Base-by-base conservation (phyloP, 2,329 filamentous ascomycete species). In the Colletotrichum abscissum region DNA sequence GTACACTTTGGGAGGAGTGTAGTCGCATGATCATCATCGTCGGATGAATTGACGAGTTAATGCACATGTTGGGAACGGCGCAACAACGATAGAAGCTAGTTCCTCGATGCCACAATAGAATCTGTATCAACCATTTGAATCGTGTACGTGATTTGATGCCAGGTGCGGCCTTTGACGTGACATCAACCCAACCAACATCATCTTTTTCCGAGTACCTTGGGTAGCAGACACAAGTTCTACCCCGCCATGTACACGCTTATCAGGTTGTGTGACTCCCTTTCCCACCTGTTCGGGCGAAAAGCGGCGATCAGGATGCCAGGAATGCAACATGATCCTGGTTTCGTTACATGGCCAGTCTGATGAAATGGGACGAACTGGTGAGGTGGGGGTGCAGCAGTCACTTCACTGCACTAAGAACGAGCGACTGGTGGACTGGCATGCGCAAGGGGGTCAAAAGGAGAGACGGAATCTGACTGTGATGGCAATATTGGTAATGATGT, bases 1-100 rank as follows among this genome's bases (percentile, higher is more conserved):
- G 33, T 56, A 55, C 66, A 74, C 73, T 75, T 75, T 75, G 73
- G 73, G 73, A 75, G 73, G 73, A 74, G 73, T 75, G 66, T 59
- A 46, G 14, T 35, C 46, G 60, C 38, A 64, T 19, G 30, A 69
- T 67, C 33, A 42, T 60, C 52, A 49, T 73, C 71, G 71, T 73
- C 71, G 71, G 67, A 73, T 65, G 67, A 73, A 70, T 73, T 73
- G 71, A 73, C 71, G 70, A 70, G 60, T 73, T 73, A 73, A 73
- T 73, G 67, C 67, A 73, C 70, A 28, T 65, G 70, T 38, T 49
- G 60, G 69, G 59, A 72, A 65, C 63, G 69, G 73, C 64, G 64
- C 56, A 73, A 56, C 35, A 24, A 60, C 19, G 55, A 73, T 74
- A 62, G 65, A 73, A 65, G 67, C 49, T 70, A 64, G 60, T 73